A percentile compares a stretch with the other conserved stretches of the same genome.
These are phyloP conservation scores for Leccinellum luteum DNA, from an alignment of 768 basidiomycete species.

Conservation along the genomic window DNA sequence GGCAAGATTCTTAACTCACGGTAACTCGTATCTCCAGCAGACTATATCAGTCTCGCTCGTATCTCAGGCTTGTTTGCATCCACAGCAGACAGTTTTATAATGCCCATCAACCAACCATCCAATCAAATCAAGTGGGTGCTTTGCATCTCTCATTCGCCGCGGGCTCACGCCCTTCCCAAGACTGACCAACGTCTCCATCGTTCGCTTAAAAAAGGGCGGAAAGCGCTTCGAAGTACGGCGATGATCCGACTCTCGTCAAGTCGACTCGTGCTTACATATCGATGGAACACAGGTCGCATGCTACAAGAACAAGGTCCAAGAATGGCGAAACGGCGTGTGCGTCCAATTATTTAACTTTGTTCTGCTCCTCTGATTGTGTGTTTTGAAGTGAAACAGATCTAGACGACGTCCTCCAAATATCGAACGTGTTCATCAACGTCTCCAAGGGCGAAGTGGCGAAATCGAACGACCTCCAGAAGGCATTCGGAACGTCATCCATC, in stretches of 20 bases:
- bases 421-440: constrained; percentile 93
- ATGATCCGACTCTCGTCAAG: not conserved
- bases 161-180: constrained; percentile 39
- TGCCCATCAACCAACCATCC: constrained; percentile 77
- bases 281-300: constrained; percentile 74
- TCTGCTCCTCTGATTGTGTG: not conserved
- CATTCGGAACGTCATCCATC: constrained; percentile 76
- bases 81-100: constrained; percentile 2
- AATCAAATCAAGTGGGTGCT: constrained; percentile 78
- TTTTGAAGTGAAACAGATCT: constrained; percentile 77
- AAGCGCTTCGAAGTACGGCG: constrained; percentile 87
- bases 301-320: constrained; percentile 99
- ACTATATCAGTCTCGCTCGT: not conserved
- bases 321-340: constrained; percentile 89
- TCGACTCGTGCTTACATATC: not conserved
- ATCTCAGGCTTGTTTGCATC: not conserved
- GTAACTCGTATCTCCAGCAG: not conserved
- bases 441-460: constrained; percentile 95
- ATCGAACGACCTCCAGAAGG: constrained; percentile 85
- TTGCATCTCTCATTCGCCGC: not conserved
- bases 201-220: constrained; percentile 93
- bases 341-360: not conserved
- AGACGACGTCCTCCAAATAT: constrained; percentile 95
- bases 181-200: constrained; percentile 95
- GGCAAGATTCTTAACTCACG: not conserved